These are phyloP conservation scores for Talaromyces islandicus DNA, from an alignment of 2,329 filamentous ascomycete species.

Conservation along the genomic window DNA sequence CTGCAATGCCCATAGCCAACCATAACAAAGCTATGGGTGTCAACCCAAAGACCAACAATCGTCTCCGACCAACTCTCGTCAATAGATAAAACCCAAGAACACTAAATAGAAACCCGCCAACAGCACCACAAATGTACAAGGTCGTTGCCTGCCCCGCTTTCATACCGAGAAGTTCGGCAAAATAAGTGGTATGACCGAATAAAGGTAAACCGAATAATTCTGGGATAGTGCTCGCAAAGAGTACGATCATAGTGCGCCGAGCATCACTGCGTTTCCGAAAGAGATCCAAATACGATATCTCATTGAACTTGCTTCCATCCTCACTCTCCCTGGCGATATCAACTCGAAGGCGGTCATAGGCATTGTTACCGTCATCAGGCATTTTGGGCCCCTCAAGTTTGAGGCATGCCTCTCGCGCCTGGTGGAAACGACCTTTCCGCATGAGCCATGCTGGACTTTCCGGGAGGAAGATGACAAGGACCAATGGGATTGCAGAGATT, in stretches of 20 bases:
- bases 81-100: constrained; percentile 40
- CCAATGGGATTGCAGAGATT: constrained; percentile 45
- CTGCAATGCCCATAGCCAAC: neutral
- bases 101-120: constrained; percentile 41
- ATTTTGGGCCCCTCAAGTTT: neutral
- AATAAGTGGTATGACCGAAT: constrained; percentile 40
- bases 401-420: constrained; percentile 7
- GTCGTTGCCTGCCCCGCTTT: constrained; percentile 27
- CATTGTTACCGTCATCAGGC: neutral
- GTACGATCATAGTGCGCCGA: constrained; percentile 25
- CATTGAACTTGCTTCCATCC: neutral
- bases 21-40: constrained; percentile 14
- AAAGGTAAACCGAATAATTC: constrained; percentile 43
- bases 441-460: constrained; percentile 13
- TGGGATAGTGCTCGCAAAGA: constrained; percentile 39
- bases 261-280: constrained; percentile 14
- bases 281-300: neutral
- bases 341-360: neutral
- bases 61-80: constrained; percentile 35
- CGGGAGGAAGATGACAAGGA: constrained; percentile 31
- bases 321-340: neutral
- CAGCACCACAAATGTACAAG: constrained; percentile 43
- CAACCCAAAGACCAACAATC: constrained; percentile 15
- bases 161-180: constrained; percentile 30
- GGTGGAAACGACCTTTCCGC: constrained; percentile 5